Evolutionary conservation across 108 stramenopile species (phyloP), one percentile per base, ranked within the genome.

Genomic region (Parietichytrium sp.): DNA sequence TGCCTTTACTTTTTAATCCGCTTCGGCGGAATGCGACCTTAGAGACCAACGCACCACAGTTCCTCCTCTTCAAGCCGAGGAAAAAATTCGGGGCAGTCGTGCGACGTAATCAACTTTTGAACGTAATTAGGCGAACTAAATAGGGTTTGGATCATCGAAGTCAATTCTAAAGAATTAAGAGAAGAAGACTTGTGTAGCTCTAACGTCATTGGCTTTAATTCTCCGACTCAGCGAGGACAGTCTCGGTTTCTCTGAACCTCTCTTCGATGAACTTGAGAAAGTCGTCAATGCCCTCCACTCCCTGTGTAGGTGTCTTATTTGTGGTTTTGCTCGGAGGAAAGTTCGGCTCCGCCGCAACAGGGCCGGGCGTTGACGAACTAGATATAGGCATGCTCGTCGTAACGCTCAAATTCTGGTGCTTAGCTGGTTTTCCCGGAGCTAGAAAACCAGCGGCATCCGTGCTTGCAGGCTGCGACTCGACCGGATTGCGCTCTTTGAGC

Each of bases 221-320:
- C 20, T 72, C 61, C 1, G 61, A 72, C 61, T 72, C 61, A 6
- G 61, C 61, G 38, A 72, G 20, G 42, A 72, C 61, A 0, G 61
- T 72, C 20, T 72, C 61, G 29, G 61, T 72, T 27, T 72, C 61
- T 6, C 61, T 10, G 61, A 72, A 72, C 10, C 61, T 33, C 42
- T 72, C 61, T 25, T 72, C 61, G 42, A 72, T 72, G 1, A 72
- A 33, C 20, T 72, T 72, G 42, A 72, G 36, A 72, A 72, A 72
- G 42, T 72, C 61, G 20, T 72, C 61, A 3, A 72, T 72, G 6
- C 61, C 61, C 45, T 72, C 61, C n/a, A 42, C 23, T n/a, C n/a
- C 61, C 10, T 2, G 61, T 2, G 20, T 6, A 7, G 25, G n/a
- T n/a, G n/a, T n/a, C n/a, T n/a, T n/a, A n/a, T n/a, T n/a, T n/a